Base-by-base conservation (phyloP, 2,329 filamentous ascomycete species). In the Talaromyces rugulosus region DNA sequence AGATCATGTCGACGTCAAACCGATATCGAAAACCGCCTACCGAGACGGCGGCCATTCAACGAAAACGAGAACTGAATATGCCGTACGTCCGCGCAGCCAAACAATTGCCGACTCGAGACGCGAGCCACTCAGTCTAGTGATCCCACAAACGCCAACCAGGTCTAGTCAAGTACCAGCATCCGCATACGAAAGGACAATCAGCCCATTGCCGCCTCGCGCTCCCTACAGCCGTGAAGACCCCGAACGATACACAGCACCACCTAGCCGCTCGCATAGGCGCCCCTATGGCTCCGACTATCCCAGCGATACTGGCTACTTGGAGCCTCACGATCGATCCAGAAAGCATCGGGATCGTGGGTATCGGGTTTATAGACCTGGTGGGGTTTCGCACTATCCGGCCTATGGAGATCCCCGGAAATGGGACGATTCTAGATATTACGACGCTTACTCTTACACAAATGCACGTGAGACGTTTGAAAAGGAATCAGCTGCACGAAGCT, bases 381-480 rank as follows among this genome's bases (percentile, higher is more conserved):
- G 64, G 7, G 66, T 65, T 14, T 67, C 66, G 52, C 69, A 69
- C 23, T 72, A 77, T 60, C 70, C 71, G 36, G 66, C 67, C 12
- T 68, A 70, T 7, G 71, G 70, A 18, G 67, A 71, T 36, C 62
- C 67, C 52, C 67, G 69, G 54, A 72, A 74, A 61, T 70, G 70
- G 42, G 72, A 75, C 28, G 74, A 77, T 54, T 75, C 78, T 63
- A 76, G 78, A 56, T 69, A 76, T 18, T 73, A 75, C 53, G 73
- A 77, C 66, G 75, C 76, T 6, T 81, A 79, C 64, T 80, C 78
- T 12, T 81, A 81, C 63, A 82, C 80, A 14, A 78, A 75, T 6
- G 74, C 78, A 2, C 74, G 74, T 42, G 79, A 81, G 59, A 78
- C 80, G 59, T 80, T 80, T 63, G 75, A 80, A 31, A 73, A 77